These are phyloP conservation scores for Fonsecaea erecta DNA, from an alignment of 2,329 filamentous ascomycete species.

Conservation along the genomic window DNA sequence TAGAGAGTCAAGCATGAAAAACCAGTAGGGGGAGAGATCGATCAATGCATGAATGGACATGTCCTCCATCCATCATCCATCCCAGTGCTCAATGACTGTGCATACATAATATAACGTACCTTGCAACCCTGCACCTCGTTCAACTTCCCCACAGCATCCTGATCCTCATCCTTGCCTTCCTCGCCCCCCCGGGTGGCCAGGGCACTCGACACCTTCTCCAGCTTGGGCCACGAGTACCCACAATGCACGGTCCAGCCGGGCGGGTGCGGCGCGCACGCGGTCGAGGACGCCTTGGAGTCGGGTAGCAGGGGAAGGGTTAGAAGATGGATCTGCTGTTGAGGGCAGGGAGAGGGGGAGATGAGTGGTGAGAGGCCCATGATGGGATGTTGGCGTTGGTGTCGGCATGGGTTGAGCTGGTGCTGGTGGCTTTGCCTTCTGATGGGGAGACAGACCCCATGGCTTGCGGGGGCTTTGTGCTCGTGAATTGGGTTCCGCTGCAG, in stretches of 20 bases:
- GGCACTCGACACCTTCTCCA: conserved; percentile 59
- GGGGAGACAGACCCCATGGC: conserved; percentile 17
- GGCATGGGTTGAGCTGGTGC: too few species aligned
- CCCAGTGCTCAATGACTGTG: too few species aligned
- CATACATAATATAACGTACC: conserved; percentile 46
- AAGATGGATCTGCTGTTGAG: conserved; percentile 35
- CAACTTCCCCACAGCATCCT: conserved; percentile 48
- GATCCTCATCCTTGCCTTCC: conserved; percentile 42
- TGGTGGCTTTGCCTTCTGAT: background rate
- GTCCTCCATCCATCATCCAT: too few species aligned
- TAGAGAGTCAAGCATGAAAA: too few species aligned
- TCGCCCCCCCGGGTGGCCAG: conserved; percentile 48
- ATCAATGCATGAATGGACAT: too few species aligned
- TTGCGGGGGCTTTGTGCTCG: background rate
- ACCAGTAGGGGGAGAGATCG: too few species aligned
- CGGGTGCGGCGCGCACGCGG: conserved; percentile 55
- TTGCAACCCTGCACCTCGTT: conserved; percentile 58
- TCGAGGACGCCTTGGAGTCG: conserved; percentile 46
- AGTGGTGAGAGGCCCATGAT: conserved; percentile 49
- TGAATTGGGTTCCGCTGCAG: too few species aligned
- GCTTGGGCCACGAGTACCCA: conserved; percentile 60
- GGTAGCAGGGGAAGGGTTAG: conserved; percentile 34
- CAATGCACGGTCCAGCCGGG: conserved; percentile 56
- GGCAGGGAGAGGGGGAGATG: conserved; percentile 36
- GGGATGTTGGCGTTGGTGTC: conserved; percentile 41